Base-by-base conservation (phyloP, 1,139 yeast species). In the Yamadazyma trypodendri region DNA sequence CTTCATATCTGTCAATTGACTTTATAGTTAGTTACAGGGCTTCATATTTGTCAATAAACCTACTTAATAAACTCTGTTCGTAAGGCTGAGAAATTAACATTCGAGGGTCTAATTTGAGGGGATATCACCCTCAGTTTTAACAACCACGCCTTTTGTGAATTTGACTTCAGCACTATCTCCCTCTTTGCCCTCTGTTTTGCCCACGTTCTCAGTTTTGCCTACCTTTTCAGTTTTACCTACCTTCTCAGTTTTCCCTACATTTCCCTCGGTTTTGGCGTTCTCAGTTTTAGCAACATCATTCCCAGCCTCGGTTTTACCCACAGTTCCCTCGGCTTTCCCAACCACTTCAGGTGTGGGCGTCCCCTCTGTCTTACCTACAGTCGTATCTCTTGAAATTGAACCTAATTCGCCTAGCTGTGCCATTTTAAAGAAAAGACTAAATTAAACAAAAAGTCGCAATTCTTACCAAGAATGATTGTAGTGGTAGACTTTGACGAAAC, bases 401-500 rank as follows among this genome's bases (percentile, higher is more conserved):
- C 63, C 63, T 25, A 58, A 49, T 42, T 59, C 62, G 22, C 63
- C 63, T 34, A 59, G 48, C 11, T 28, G 21, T 18, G 23, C 23
- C 31, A 28, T 28, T 3, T 15, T 18, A 12, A 15, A 16, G 11
- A 12, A 12, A 11, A 24, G 5, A 11, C n/a, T n/a, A n/a, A n/a
- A n/a, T n/a, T n/a, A n/a, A n/a, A n/a, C n/a, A n/a, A n/a, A n/a
- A n/a, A n/a, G n/a, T n/a, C n/a, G n/a, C n/a, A n/a, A n/a, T n/a
- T n/a, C n/a, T n/a, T n/a, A n/a, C n/a, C n/a, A n/a, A n/a, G 10
- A 23, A 28, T 28, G 31, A 28, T 37, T 14, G 49, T 77, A 13
- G 63, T 77, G 1, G 52, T 75, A 2, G 92, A 84, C 51, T 84
- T 86, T 82, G 92, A 84, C 53, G 90, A 82, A 41, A 83, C 90